phyloP scores from a whole-genome alignment of 805 yeast species.

The Hanseniaspora hatyaiensis region DNA sequence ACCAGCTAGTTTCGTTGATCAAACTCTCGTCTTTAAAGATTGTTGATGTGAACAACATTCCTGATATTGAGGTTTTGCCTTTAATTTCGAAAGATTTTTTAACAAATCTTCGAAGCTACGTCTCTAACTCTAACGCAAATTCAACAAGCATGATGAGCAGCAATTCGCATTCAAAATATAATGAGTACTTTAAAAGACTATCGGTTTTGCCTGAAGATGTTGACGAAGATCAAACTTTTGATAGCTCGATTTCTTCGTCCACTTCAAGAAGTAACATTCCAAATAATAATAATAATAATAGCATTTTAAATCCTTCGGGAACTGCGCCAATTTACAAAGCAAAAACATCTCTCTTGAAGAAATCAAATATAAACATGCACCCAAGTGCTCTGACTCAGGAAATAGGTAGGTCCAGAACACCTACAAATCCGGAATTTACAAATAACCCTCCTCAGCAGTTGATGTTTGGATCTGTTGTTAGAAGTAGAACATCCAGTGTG shows the following conservation, averaged over 20 bases:
- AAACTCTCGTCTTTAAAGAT: conserved; percentile 43
- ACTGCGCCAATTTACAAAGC: no score
- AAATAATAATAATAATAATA: neutral
- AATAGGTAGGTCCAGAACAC: conserved; percentile 15
- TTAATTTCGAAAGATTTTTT: conserved; percentile 26
- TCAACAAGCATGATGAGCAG: conserved; percentile 19
- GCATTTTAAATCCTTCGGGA: no score
- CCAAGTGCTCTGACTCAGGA: conserved; percentile 5
- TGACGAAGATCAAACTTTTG: conserved; percentile 10
- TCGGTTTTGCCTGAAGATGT: conserved; percentile 50
- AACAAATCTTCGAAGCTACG: conserved; percentile 6
- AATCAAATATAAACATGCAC: neutral
- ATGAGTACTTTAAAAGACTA: conserved; percentile 53
- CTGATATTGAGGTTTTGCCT: conserved; percentile 36
- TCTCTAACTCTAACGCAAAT: conserved; percentile 17
- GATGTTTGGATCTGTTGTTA: conserved; percentile 4
- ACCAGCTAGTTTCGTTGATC: conserved; percentile 44
- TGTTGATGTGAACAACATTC: conserved; percentile 45
- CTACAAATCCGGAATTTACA: neutral
- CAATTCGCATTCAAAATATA: conserved; percentile 32
- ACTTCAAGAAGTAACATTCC: neutral
- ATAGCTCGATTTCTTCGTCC: neutral
- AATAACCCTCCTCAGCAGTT: neutral
- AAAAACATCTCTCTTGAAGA: conserved; percentile 14
- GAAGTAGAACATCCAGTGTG: conserved; percentile 16